Percentiles rank a stretch among this genome's conserved stretches.
Conservation (phyloP, 208 protist species). For the Trypanosoma congolense region DNA sequence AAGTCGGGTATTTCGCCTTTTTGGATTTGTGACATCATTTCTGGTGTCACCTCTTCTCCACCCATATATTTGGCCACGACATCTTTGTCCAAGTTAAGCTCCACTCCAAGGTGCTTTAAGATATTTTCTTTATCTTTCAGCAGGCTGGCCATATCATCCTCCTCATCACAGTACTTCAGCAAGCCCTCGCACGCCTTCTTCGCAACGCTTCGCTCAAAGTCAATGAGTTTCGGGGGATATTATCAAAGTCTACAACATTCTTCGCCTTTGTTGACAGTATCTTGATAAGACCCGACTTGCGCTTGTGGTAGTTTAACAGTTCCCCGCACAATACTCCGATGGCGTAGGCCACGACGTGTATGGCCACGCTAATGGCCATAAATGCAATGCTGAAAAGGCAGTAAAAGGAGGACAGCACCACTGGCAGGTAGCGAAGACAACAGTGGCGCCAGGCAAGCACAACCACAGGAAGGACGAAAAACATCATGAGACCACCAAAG, state of each 20-base stretch:
- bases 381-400: constrained; percentile 26
- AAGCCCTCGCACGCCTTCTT: constrained; percentile 1
- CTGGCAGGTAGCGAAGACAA: constrained; percentile 1
- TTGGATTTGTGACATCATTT: too few species aligned
- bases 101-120: not conserved
- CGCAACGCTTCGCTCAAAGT: constrained; percentile 1
- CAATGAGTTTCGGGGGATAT: not conserved
- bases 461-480: constrained; percentile 11
- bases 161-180: constrained; percentile 13
- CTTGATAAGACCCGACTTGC: constrained; percentile 24
- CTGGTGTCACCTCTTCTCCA: too few species aligned
- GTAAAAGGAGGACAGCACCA: constrained; percentile 21
- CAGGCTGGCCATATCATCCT: not conserved
- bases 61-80: not conserved
- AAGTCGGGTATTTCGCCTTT: too few species aligned
- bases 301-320: constrained; percentile 16
- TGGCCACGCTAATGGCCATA: constrained; percentile 8
- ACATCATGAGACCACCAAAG: constrained; percentile 11
- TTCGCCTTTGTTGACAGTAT: constrained; percentile 17
- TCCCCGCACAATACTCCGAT: constrained; percentile 19
- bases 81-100: not conserved
- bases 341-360: constrained; percentile 8
- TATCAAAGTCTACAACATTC: constrained; percentile 8
- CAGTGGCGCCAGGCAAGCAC: constrained; percentile 12
- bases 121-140: not conserved